Percentiles rank a stretch among this genome's conserved stretches.
Evolutionary conservation across 2,329 filamentous ascomycete species (phyloP).

Genomic region (Xylaria sp.): DNA sequence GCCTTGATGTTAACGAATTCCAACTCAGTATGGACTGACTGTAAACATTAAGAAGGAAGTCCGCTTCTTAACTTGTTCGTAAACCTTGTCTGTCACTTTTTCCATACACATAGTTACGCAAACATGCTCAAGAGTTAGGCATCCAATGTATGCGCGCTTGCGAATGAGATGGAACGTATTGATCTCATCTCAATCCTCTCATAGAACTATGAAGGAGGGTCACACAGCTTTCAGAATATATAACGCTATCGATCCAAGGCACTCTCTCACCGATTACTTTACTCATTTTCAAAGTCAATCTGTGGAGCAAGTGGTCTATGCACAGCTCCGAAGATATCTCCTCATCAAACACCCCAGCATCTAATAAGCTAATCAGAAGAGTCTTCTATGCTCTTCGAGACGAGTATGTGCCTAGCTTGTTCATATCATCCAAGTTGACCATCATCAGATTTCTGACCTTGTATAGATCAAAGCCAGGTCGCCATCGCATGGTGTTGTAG

Average conservation of each 20-base stretch:
- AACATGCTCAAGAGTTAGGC: not conserved
- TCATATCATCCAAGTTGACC: not conserved
- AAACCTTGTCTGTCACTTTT: not conserved
- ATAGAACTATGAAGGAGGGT: no score
- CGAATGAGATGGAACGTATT: not conserved
- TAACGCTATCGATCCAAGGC: not conserved
- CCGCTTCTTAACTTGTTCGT: not conserved
- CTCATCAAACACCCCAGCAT: not conserved
- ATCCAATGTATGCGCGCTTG: not conserved
- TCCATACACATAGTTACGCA: not conserved
- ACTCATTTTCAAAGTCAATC: no score
- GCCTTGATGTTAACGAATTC: slow-evolving; percentile 1
- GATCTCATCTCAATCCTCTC: not conserved
- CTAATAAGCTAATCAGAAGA: not conserved
- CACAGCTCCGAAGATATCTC: not conserved
- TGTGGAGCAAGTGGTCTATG: not conserved
- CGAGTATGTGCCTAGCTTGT: not conserved
- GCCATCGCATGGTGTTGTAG: slow-evolving; percentile 7
- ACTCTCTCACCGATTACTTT: not conserved
- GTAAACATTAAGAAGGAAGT: not conserved
- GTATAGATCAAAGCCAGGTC: not conserved
- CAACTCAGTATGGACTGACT: not conserved
- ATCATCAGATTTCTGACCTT: slow-evolving; percentile 7
- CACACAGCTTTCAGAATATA: not conserved
- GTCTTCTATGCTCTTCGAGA: not conserved